phyloP scores from a whole-genome alignment of 1,284 basidiomycete species.

The Vanrija sp. region DNA sequence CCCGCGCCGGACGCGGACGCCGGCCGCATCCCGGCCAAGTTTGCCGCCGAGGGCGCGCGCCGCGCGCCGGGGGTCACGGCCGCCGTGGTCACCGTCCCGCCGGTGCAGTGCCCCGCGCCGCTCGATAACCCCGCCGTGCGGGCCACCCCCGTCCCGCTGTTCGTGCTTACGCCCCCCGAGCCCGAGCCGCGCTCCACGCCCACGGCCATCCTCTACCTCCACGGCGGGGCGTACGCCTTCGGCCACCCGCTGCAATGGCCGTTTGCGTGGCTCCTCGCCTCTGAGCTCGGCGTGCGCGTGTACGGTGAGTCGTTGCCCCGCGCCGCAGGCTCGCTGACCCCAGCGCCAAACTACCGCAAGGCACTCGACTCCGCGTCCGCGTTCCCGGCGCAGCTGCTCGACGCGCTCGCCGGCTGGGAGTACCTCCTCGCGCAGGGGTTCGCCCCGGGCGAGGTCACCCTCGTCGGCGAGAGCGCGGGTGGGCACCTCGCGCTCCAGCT shows the following conservation, averaged over 20 bases:
- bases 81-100: neutral
- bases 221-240: conserved; percentile 23
- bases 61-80: neutral
- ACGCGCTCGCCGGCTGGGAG: conserved; percentile 19
- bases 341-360: conserved; percentile 19
- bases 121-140: neutral
- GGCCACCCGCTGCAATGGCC: conserved; percentile 11
- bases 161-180: conserved; percentile 13
- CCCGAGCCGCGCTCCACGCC: neutral
- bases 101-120: neutral
- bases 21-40: neutral
- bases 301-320: conserved; percentile 5
- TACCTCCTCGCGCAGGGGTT: conserved; percentile 9
- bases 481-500: conserved; percentile 12
- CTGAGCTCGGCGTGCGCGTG: conserved; percentile 5
- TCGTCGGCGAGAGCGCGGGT: conserved; percentile 18
- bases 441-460: conserved; percentile 4
- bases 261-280: conserved; percentile 16
- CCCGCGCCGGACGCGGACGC: neutral
- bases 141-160: conserved; percentile 1
- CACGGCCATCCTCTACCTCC: conserved; percentile 18
- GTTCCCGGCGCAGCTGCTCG: conserved; percentile 18
- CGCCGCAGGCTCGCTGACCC: conserved; percentile 11
- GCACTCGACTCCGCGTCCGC: neutral
- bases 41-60: neutral